phyloP scores from a whole-genome alignment of 129 eudicot species.

The Arctium minus region DNA sequence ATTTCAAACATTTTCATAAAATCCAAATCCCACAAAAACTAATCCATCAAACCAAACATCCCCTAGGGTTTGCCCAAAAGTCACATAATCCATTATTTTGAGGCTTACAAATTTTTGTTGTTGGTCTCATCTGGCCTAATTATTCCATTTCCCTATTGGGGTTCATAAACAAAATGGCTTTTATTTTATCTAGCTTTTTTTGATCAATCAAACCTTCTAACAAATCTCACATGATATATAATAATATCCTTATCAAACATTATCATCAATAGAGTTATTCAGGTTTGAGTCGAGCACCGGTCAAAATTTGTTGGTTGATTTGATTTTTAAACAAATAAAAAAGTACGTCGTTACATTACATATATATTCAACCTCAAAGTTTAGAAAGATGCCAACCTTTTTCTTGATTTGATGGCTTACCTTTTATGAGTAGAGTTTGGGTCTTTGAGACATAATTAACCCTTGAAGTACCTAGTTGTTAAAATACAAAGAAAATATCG shows the following conservation, averaged over 20 bases:
- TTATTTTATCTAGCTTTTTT: background rate
- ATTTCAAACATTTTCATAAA: too few species aligned
- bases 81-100: background rate
- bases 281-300: background rate
- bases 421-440: constrained; percentile 6
- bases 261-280: background rate
- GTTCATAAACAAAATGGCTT: background rate
- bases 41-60: too few species aligned
- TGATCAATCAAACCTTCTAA: background rate
- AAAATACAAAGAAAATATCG: too few species aligned
- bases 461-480: background rate
- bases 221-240: background rate
- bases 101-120: background rate
- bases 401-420: constrained; percentile 4
- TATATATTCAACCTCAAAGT: background rate
- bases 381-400: constrained; percentile 3
- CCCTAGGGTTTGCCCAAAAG: background rate
- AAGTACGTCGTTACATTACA: background rate
- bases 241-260: background rate
- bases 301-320: background rate
- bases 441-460: background rate
- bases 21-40: too few species aligned
- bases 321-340: background rate
- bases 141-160: background rate
- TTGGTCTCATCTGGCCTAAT: constrained; percentile 1